Evolutionary conservation across 768 basidiomycete genomes (phyloP).

Genomic region (Tulasnella sp.): DNA sequence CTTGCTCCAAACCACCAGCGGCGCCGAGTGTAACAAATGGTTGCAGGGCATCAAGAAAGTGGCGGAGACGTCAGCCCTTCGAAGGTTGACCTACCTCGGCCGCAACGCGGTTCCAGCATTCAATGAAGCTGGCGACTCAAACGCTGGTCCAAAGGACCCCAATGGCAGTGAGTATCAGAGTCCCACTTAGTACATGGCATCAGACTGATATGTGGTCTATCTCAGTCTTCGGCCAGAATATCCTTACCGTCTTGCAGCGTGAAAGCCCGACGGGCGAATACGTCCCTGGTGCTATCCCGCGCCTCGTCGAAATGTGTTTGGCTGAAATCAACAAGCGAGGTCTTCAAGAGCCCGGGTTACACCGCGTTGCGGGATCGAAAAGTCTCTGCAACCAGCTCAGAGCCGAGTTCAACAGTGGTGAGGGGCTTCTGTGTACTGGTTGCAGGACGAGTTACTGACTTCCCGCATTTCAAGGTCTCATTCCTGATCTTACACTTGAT

Average conservation of each 20-base stretch:
- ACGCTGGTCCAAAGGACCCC: slow-evolving; percentile 13
- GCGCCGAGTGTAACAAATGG: slow-evolving; percentile 72
- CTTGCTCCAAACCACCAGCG: slow-evolving; percentile 66
- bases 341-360: slow-evolving; percentile 67
- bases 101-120: slow-evolving; percentile 68
- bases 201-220: background rate
- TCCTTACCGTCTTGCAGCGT: slow-evolving; percentile 62
- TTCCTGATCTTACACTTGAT: slow-evolving; percentile 37
- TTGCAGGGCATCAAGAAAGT: slow-evolving; percentile 67
- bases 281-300: slow-evolving; percentile 57
- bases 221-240: slow-evolving; percentile 70
- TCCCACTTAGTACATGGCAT: background rate
- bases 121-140: slow-evolving; percentile 43
- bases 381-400: slow-evolving; percentile 65
- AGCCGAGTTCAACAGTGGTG: slow-evolving; percentile 71
- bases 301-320: slow-evolving; percentile 61
- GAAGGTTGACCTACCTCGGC: slow-evolving; percentile 75
- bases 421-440: slow-evolving; percentile 17
- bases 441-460: background rate
- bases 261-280: slow-evolving; percentile 53
- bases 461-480: slow-evolving; percentile 19
- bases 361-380: slow-evolving; percentile 76
- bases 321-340: slow-evolving; percentile 70
- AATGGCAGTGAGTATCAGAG: slow-evolving; percentile 10
- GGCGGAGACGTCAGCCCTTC: slow-evolving; percentile 67